Percentiles rank a stretch among this genome's conserved stretches.
Evolutionary conservation across 345 rosid species (phyloP).

Genomic region (Citrus trifoliata): DNA sequence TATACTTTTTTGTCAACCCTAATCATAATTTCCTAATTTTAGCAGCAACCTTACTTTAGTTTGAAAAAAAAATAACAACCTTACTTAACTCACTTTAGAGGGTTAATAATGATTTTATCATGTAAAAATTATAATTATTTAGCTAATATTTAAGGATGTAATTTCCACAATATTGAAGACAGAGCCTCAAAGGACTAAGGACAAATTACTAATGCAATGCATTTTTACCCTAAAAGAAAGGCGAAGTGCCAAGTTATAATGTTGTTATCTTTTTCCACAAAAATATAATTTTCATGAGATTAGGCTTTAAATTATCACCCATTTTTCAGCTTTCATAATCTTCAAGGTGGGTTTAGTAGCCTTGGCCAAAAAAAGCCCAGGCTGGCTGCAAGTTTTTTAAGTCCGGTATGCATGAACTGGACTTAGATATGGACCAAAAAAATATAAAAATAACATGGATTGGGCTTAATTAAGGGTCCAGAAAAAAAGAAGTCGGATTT

Average conservation of each 20-base stretch:
- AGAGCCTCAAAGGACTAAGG: neutral
- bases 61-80: neutral
- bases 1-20: accelerated
- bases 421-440: too few relatives aligned
- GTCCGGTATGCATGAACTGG: too few relatives aligned
- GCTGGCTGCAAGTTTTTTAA: accelerated
- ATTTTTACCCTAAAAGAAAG: neutral
- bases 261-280: too few relatives aligned
- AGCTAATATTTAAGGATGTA: neutral
- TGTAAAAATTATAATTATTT: neutral
- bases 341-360: neutral
- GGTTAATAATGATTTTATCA: neutral
- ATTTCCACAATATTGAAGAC: neutral
- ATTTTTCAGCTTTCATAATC: too few relatives aligned
- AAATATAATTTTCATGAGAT: neutral
- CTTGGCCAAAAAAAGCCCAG: too few relatives aligned
- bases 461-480: too few relatives aligned
- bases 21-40: too few relatives aligned
- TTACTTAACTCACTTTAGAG: neutral
- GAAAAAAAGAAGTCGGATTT: accelerated
- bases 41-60: too few relatives aligned
- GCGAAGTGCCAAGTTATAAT: neutral
- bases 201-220: neutral
- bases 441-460: accelerated
- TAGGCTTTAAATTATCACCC: neutral